Conservation (phyloP, 331 rosid genomes). For the Acacia pycnantha region DNA sequence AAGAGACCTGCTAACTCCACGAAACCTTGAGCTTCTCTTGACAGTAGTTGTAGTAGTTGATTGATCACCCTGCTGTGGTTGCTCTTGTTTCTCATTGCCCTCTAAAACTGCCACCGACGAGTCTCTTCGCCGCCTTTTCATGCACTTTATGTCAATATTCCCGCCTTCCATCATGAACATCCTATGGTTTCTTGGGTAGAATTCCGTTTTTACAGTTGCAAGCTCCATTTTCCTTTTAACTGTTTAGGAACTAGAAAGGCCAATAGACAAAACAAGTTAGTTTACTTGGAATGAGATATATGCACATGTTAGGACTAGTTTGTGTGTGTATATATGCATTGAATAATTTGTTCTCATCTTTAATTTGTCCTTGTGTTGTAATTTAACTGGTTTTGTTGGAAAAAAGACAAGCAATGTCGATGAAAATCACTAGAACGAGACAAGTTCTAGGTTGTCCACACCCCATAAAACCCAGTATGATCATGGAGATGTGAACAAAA, state of each 20-base stretch:
- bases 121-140: slow-evolving; percentile 49
- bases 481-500: slow-evolving; percentile 15
- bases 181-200: slow-evolving; percentile 31
- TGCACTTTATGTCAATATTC: slow-evolving; percentile 31
- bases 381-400: slow-evolving; percentile 1
- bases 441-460: slow-evolving; percentile 36
- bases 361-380: slow-evolving; percentile 29
- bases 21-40: slow-evolving; percentile 71
- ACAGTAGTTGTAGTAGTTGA: slow-evolving; percentile 35
- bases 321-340: background rate
- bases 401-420: slow-evolving; percentile 39
- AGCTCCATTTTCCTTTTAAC: slow-evolving; percentile 41
- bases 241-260: background rate
- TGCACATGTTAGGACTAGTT: slow-evolving; percentile 10
- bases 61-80: slow-evolving; percentile 32
- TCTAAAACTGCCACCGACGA: slow-evolving; percentile 23
- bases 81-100: slow-evolving; percentile 36
- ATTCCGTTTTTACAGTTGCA: slow-evolving; percentile 44
- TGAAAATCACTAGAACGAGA: slow-evolving; percentile 41
- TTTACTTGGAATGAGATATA: slow-evolving; percentile 18
- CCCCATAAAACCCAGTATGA: slow-evolving; percentile 19
- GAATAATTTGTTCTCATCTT: slow-evolving; percentile 17
- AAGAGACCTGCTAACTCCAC: slow-evolving; percentile 62
- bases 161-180: slow-evolving; percentile 41
- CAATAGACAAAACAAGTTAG: slow-evolving; percentile 19